Percentiles rank a stretch among this genome's conserved stretches.
These are phyloP conservation scores for Mucor piriformis DNA, from an alignment of 371 early-diverging fungal genomes.

Conservation along the genomic window DNA sequence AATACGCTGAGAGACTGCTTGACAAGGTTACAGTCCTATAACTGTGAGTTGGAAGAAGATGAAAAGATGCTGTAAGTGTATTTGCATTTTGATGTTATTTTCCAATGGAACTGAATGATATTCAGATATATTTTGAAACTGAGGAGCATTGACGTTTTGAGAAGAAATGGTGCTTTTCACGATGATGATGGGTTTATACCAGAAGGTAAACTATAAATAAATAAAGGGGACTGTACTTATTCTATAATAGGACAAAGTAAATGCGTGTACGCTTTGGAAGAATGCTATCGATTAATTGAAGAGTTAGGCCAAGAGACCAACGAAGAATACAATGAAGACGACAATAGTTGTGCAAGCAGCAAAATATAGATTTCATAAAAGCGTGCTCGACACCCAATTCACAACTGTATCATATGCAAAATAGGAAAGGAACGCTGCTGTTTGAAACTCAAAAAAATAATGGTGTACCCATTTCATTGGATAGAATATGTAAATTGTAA, in stretches of 20 bases:
- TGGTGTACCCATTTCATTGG: conserved; percentile 33
- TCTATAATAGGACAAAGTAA: conserved; percentile 5
- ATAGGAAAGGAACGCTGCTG: not conserved
- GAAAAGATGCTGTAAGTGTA: conserved; percentile 16
- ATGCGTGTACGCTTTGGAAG: conserved; percentile 7
- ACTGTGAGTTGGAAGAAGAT: conserved; percentile 5
- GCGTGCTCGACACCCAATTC: not conserved
- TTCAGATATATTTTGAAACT: conserved; percentile 9
- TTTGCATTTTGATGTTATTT: no score
- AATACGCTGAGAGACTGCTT: conserved; percentile 10
- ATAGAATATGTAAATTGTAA: conserved; percentile 6
- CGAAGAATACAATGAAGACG: not conserved
- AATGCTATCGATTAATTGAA: conserved; percentile 12
- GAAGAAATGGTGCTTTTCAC: conserved; percentile 84
- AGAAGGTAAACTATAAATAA: conserved; percentile 65
- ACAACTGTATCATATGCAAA: not conserved
- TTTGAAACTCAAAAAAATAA: conserved; percentile 1
- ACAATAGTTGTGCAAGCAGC: not conserved
- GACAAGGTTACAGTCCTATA: not conserved
- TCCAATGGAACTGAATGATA: not conserved
- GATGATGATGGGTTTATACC: conserved; percentile 80
- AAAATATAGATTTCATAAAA: not conserved
- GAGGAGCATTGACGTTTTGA: conserved; percentile 60
- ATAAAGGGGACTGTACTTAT: not conserved
- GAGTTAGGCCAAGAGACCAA: not conserved